Evolutionary conservation across 257 asterid genomes (phyloP), one percentile per base, ranked within the genome.

Genomic region (Solanum etuberosum): DNA sequence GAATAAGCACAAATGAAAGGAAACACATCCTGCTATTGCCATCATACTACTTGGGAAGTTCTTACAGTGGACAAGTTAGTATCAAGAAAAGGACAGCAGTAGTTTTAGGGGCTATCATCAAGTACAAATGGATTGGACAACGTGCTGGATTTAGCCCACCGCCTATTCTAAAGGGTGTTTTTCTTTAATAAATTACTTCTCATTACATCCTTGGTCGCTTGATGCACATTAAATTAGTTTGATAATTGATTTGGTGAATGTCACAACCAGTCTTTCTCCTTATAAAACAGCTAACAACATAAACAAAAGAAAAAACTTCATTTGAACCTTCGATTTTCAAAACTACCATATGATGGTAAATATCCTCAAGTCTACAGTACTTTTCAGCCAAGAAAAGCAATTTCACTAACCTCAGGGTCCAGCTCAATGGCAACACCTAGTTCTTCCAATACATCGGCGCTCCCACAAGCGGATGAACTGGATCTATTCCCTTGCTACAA

Each of bases 401-500:
- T 81, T 5, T 81, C 54, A 89, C 91, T 78, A 84, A 97, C 99
- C 98, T 93, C 94, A n/a, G 98, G 94, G 54, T 91, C 94, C 84
- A 93, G 63, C 74, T 91, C 94, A 87, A 96, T 93, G 71, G 92
- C 94, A 27, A 96, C 92, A 2, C 98, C 99, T 27, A 96, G 86
- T 73, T 91, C 96, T 93, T 96, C 98, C 84, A 96, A 88, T 48
- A 96, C 98, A 89, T 96, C 98, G 0, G 98, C 99, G 54, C 99
- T 96, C 61, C 98, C 99, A 91, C 99, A 96, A 78, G 98, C 94
- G 20, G 99, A 96, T 35, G 99, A 96, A 88, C 98, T 96, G 21
- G 98, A 96, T 76, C 99, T 92, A 54, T 89, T 95, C 86, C 99
- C 99, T 96, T 96, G 99, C 99, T 96, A 92, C 87, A 86, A 43